These are phyloP conservation scores for Striga asiatica DNA, from an alignment of 257 asterid species.

Conservation along the genomic window DNA sequence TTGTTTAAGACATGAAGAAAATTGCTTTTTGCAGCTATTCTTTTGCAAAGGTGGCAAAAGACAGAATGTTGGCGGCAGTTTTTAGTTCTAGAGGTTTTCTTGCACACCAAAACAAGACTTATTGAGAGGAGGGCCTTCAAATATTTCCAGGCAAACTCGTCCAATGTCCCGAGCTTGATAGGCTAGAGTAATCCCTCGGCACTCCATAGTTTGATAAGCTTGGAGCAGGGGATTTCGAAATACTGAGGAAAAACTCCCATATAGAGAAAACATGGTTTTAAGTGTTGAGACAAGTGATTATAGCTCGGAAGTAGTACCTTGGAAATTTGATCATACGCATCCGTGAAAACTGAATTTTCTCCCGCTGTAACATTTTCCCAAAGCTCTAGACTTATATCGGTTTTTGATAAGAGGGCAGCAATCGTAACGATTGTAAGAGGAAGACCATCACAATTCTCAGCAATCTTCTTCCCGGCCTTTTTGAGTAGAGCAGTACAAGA, in stretches of 20 bases:
- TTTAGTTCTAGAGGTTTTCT: neutral
- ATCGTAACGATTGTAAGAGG: conserved; percentile 10
- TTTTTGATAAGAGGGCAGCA: neutral
- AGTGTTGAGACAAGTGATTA: conserved; percentile 4
- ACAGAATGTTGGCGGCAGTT: neutral
- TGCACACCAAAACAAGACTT: neutral
- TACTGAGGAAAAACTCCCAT: neutral
- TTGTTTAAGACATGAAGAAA: neutral
- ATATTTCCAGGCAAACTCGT: neutral
- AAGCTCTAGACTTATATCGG: neutral
- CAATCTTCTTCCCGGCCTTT: conserved; percentile 15
- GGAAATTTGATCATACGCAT: neutral
- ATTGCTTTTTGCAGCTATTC: neutral
- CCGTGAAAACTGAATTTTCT: neutral
- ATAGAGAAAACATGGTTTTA: conserved; percentile 13
- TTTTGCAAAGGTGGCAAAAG: neutral
- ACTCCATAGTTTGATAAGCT: neutral
- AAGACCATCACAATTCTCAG: conserved; percentile 13
- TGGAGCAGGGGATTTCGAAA: neutral
- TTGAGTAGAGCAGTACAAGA: neutral
- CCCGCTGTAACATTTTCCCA: conserved; percentile 12
- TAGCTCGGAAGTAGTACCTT: conserved; percentile 11
- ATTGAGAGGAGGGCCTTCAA: neutral
- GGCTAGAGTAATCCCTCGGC: conserved; percentile 6
- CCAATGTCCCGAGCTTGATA: neutral